Evolutionary conservation across 139 green algal species (phyloP).

Genomic region (Chara braunii): DNA sequence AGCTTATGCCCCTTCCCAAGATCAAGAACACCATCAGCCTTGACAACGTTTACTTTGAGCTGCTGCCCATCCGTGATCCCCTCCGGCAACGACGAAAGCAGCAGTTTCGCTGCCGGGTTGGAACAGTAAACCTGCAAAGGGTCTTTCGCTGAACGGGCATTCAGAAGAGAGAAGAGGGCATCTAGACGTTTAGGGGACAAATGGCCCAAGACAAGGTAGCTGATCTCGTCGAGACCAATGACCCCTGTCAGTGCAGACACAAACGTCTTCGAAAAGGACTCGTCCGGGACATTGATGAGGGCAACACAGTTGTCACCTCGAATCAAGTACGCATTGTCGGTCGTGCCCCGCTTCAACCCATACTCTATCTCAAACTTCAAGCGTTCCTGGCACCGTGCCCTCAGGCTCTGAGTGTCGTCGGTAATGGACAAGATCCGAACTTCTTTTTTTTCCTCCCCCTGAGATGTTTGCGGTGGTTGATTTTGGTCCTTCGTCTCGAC

Average conservation of each 20-base stretch:
- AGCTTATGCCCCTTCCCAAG: constrained; percentile 33
- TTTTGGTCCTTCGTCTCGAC: too few relatives aligned
- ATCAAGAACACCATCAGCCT: constrained; percentile 18
- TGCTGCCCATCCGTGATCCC: background rate
- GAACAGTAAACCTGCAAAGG: constrained; percentile 61
- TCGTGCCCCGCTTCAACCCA: constrained; percentile 68
- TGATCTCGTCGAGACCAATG: constrained; percentile 34
- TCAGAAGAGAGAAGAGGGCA: constrained; percentile 60
- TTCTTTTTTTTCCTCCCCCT: constrained; percentile 21
- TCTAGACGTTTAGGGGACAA: constrained; percentile 72
- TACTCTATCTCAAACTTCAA: constrained; percentile 67
- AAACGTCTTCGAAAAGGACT: constrained; percentile 60
- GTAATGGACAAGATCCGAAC: constrained; percentile 17
- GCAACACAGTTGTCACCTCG: constrained; percentile 17
- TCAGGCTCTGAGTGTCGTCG: constrained; percentile 16
- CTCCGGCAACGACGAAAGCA: background rate
- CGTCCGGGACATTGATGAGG: constrained; percentile 59
- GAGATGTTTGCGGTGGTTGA: too few relatives aligned
- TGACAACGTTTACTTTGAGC: constrained; percentile 10
- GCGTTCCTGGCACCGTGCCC: constrained; percentile 13
- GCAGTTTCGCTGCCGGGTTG: constrained; percentile 54
- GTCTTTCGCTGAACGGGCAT: background rate
- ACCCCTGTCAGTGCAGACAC: constrained; percentile 42
- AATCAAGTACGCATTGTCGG: constrained; percentile 85
- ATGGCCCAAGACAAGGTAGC: constrained; percentile 73